Evolutionary conservation across 176 grass and related monocot genomes (phyloP).

Genomic region (Aegilops tauschii): DNA sequence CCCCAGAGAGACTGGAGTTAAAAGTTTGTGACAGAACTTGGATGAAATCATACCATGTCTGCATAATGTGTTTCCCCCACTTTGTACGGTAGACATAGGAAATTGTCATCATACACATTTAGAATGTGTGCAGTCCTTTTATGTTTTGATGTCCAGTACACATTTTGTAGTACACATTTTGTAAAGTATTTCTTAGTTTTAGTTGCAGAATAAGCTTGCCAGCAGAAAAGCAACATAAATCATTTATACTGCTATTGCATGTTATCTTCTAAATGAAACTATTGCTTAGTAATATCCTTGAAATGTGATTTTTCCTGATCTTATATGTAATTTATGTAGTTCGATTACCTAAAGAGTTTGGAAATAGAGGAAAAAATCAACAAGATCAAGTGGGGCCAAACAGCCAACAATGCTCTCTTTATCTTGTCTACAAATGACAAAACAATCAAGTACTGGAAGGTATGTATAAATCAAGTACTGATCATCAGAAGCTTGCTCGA

Average conservation of each 20-base stretch:
- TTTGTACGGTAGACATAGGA: neutral
- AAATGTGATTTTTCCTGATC: constrained; percentile 21
- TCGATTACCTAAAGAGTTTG: constrained; percentile 96
- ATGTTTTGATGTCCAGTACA: neutral
- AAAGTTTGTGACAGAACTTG: constrained; percentile 4
- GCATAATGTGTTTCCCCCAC: neutral
- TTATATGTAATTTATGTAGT: constrained; percentile 56
- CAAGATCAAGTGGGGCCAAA: constrained; percentile 88
- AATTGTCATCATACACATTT: neutral
- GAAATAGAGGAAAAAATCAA: constrained; percentile 98
- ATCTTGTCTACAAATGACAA: constrained; percentile 94
- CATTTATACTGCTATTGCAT: constrained; percentile 13
- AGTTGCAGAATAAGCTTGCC: constrained; percentile 16
- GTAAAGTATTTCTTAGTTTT: constrained; percentile 7
- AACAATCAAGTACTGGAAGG: constrained; percentile 97
- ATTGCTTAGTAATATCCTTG: neutral
- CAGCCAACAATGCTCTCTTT: constrained; percentile 69
- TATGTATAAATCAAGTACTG: constrained; percentile 24
- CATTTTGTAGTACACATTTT: neutral
- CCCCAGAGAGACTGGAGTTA: neutral
- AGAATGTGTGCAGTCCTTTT: neutral
- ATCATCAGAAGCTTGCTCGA: constrained; percentile 8
- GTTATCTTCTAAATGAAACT: constrained; percentile 14
- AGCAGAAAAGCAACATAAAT: constrained; percentile 5
- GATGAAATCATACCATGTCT: neutral